Percentiles rank a stretch among this genome's conserved stretches.
Conservation (phyloP, 73 alveolate species). For the Paramecium sonneborni region DNA sequence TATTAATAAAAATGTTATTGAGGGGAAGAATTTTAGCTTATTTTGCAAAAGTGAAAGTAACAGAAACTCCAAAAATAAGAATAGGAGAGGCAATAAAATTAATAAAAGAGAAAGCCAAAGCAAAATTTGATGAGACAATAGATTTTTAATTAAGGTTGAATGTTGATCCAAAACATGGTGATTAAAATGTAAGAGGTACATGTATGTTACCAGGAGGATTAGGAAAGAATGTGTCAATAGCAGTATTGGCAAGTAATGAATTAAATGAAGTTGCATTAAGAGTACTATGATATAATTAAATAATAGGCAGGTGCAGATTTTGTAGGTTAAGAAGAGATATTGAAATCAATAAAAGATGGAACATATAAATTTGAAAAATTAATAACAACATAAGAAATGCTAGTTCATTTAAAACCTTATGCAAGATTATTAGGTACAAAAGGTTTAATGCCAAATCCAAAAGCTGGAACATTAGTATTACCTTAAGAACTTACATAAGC, state of each 20-base stretch:
- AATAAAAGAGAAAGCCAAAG: slow-evolving; percentile 33
- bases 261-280: slow-evolving; percentile 55
- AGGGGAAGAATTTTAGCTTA: slow-evolving; percentile 31
- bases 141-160: slow-evolving; percentile 68
- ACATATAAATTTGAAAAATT: slow-evolving; percentile 75
- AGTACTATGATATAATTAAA: not conserved
- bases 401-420: slow-evolving; percentile 67
- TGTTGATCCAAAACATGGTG: slow-evolving; percentile 81
- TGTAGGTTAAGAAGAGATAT: slow-evolving; percentile 61
- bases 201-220: slow-evolving; percentile 76
- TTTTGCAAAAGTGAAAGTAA: slow-evolving; percentile 5
- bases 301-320: slow-evolving; percentile 81
- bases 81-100: slow-evolving; percentile 28
- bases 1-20: not conserved
- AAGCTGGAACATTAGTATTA: slow-evolving; percentile 75
- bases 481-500: slow-evolving; percentile 62
- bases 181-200: slow-evolving; percentile 82
- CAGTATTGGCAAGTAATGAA: slow-evolving; percentile 70
- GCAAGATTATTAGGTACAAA: slow-evolving; percentile 86
- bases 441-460: slow-evolving; percentile 87
- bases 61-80: not conserved
- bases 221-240: slow-evolving; percentile 66
- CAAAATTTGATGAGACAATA: slow-evolving; percentile 70
- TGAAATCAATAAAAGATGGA: slow-evolving; percentile 67
- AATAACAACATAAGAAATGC: slow-evolving; percentile 73